These are phyloP conservation scores for Passalora sequoiae DNA, from an alignment of 2,329 filamentous ascomycete genomes.

Conservation along the genomic window DNA sequence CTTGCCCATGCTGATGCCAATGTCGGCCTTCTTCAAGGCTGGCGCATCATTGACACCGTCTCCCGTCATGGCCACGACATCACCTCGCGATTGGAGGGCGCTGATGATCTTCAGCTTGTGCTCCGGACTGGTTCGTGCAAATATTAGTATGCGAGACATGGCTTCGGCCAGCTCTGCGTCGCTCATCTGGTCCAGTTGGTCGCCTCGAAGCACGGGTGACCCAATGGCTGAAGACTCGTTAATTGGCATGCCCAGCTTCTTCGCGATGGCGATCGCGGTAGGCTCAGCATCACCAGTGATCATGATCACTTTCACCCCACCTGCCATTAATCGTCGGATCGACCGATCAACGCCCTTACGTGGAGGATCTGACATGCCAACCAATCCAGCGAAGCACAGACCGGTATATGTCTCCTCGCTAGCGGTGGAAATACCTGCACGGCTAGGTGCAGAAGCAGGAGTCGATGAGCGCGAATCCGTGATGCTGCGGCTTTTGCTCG, in stretches of 20 bases:
- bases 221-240: constrained; percentile 55
- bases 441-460: constrained; percentile 10
- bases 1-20: constrained; percentile 94
- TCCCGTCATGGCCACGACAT: constrained; percentile 98
- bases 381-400: constrained; percentile 82
- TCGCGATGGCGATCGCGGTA: constrained; percentile 88
- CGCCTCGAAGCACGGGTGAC: constrained; percentile 72
- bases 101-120: constrained; percentile 97
- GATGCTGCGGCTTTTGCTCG: constrained; percentile 8
- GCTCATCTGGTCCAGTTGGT: constrained; percentile 89
- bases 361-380: constrained; percentile 96
- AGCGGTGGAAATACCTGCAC: constrained; percentile 2
- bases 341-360: constrained; percentile 83
- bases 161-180: constrained; percentile 77
- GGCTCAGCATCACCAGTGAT: constrained; percentile 96
- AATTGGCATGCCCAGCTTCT: constrained; percentile 90
- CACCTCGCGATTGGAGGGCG: constrained; percentile 83
- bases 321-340: constrained; percentile 83
- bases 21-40: constrained; percentile 92
- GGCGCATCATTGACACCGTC: constrained; percentile 98
- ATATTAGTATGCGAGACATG: constrained; percentile 85
- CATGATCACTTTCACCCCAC: constrained; percentile 97
- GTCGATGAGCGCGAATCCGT: constrained; percentile 21
- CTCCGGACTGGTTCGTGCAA: constrained; percentile 91
- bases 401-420: constrained; percentile 71